Evolutionary conservation across 1,139 yeast species (phyloP).

Genomic region (Candida tetrigidarum): DNA sequence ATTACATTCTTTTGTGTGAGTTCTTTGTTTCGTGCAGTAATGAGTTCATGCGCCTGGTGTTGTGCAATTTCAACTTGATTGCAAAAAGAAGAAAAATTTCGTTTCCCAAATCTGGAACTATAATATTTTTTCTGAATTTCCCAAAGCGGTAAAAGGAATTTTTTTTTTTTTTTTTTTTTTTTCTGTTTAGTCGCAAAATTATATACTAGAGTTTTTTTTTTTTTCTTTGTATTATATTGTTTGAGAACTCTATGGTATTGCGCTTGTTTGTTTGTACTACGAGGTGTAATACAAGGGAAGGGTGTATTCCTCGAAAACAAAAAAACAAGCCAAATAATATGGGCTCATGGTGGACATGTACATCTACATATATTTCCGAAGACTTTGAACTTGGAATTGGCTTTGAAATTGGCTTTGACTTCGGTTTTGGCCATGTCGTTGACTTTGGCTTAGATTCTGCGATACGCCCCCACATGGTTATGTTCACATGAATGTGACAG

Average conservation of each 20-base stretch:
- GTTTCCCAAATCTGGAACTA: slow-evolving; percentile 4
- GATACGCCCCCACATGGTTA: too few relatives aligned
- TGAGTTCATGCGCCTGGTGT: neutral
- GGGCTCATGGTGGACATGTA: too few relatives aligned
- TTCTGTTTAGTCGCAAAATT: neutral
- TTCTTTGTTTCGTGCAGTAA: neutral
- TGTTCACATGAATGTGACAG: too few relatives aligned
- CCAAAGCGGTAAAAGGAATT: slow-evolving; percentile 3
- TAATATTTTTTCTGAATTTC: neutral
- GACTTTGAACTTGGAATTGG: too few relatives aligned
- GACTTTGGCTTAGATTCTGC: too few relatives aligned
- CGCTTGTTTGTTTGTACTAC: too few relatives aligned
- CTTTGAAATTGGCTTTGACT: too few relatives aligned
- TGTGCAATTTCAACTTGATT: neutral
- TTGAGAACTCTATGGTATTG: neutral
- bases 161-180: neutral
- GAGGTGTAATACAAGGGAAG: neutral
- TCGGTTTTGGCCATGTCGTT: too few relatives aligned
- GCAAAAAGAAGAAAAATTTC: slow-evolving; percentile 1
- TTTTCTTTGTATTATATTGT: too few relatives aligned
- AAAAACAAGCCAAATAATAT: too few relatives aligned
- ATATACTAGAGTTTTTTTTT: too few relatives aligned
- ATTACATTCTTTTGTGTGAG: neutral
- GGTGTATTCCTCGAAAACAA: neutral
- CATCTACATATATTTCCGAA: too few relatives aligned